phyloP scores from a whole-genome alignment of 2,329 filamentous ascomycete species.

The Aspergillus niger region DNA sequence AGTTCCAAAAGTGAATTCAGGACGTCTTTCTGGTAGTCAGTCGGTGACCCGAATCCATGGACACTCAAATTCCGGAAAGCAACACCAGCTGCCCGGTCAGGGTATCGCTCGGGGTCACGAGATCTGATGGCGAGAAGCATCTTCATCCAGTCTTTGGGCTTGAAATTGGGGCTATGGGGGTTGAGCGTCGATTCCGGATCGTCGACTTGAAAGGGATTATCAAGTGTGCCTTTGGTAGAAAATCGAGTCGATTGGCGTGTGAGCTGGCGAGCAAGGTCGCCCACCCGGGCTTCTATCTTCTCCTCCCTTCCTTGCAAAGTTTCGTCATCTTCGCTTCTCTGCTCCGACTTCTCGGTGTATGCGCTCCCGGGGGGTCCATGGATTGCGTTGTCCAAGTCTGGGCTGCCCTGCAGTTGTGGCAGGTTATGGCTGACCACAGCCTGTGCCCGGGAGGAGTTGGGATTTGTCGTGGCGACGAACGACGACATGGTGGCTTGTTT shows the following conservation, averaged over 20 bases:
- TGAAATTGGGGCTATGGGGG: conserved; percentile 25
- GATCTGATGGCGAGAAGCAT: conserved; percentile 24
- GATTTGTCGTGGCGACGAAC: conserved; percentile 14
- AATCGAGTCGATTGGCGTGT: conserved; percentile 26
- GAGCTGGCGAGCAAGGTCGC: conserved; percentile 18
- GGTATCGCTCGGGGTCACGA: conserved; percentile 21
- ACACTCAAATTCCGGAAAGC: conserved; percentile 66
- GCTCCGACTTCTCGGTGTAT: conserved; percentile 2
- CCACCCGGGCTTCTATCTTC: conserved; percentile 13
- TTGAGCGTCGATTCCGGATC: conserved; percentile 24
- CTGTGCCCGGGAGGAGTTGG: conserved; percentile 15
- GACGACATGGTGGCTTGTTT: conserved; percentile 18
- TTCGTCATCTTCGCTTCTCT: conserved; percentile 19
- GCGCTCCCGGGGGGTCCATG: not conserved
- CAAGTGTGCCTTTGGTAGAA: conserved; percentile 16
- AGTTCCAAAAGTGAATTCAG: conserved; percentile 56
- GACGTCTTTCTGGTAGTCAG: conserved; percentile 69
- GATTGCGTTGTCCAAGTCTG: conserved; percentile 8
- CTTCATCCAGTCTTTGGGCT: conserved; percentile 25
- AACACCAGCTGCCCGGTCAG: conserved; percentile 55
- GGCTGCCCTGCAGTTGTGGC: conserved; percentile 7
- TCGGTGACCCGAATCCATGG: conserved; percentile 63
- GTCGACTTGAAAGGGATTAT: conserved; percentile 22
- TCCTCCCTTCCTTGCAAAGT: conserved; percentile 14
- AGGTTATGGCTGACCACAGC: conserved; percentile 22